Conservation (phyloP, 345 rosid genomes). For the Citrus cavaleriei region DNA sequence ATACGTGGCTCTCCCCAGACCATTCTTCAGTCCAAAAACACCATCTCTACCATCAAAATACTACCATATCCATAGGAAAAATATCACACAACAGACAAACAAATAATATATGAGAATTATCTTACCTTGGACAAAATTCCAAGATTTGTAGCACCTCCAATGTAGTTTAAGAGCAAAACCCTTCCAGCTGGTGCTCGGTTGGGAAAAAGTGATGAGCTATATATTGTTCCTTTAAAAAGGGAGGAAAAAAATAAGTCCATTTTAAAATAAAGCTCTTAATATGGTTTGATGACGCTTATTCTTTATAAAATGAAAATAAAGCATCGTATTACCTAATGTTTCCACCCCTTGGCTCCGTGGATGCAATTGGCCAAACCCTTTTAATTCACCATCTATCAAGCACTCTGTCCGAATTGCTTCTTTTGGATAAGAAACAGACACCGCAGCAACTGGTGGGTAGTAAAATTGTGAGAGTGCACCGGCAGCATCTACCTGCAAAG, state of each 20-base stretch:
- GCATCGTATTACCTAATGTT: conserved; percentile 62
- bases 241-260: not conserved
- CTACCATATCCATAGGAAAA: not conserved
- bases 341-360: conserved; percentile 98
- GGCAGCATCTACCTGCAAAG: conserved; percentile 64
- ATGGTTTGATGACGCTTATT: not conserved
- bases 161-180: conserved; percentile 74
- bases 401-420: conserved; percentile 78
- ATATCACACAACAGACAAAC: not conserved
- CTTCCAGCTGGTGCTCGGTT: conserved; percentile 83
- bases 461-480: conserved; percentile 73
- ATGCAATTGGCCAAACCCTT: conserved; percentile 96
- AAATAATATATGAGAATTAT: not conserved
- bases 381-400: conserved; percentile 80
- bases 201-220: conserved; percentile 93
- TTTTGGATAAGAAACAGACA: conserved; percentile 79
- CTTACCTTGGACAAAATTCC: conserved; percentile 76
- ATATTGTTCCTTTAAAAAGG: conserved; percentile 64
- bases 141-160: conserved; percentile 83
- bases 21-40: not conserved
- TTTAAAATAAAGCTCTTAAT: not conserved
- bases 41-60: not conserved
- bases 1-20: not conserved
- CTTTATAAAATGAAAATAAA: not conserved
- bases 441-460: conserved; percentile 97